These are phyloP conservation scores for Chlamydomonas applanata DNA, from an alignment of 139 green algal species.

Conservation along the genomic window DNA sequence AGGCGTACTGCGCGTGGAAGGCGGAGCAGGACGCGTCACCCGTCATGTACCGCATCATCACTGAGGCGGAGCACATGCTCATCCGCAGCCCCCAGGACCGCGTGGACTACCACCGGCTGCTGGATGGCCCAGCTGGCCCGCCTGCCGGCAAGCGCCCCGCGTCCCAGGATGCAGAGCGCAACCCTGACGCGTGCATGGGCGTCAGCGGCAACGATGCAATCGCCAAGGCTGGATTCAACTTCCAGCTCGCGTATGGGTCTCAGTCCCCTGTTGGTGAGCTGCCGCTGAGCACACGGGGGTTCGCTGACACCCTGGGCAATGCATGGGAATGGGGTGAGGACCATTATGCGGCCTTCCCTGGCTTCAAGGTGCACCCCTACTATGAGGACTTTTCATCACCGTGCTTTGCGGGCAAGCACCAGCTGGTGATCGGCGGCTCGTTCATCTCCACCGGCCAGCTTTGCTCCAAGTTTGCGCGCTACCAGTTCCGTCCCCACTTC, in stretches of 20 bases:
- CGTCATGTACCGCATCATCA: conserved; percentile 62
- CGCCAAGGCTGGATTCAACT: conserved; percentile 36
- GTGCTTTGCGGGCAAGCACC: conserved; percentile 78
- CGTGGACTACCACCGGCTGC: conserved; percentile 12
- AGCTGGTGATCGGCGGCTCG: conserved; percentile 67
- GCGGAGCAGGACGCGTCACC: conserved; percentile 44
- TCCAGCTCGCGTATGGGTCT: conserved; percentile 66
- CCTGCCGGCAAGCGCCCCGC: too few species aligned
- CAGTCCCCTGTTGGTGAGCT: conserved; percentile 64
- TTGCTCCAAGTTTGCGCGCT: conserved; percentile 68
- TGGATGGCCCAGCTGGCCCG: too few species aligned
- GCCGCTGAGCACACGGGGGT: conserved; percentile 37
- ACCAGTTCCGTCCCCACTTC: conserved; percentile 83
- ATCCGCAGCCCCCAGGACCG: conserved; percentile 45
- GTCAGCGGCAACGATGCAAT: conserved; percentile 4
- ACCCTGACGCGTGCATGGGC: background rate
- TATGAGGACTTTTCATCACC: conserved; percentile 80
- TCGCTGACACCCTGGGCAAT: conserved; percentile 39
- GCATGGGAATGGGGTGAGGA: conserved; percentile 68
- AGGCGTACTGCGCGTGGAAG: conserved; percentile 68
- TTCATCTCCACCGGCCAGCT: conserved; percentile 78
- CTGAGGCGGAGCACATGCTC: conserved; percentile 67
- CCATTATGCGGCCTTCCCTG: conserved; percentile 60
- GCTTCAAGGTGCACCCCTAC: conserved; percentile 63
- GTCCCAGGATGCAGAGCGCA: background rate